These are phyloP conservation scores for Cyclospora cayetanensis DNA, from an alignment of 169 alveolate species.

Conservation along the genomic window DNA sequence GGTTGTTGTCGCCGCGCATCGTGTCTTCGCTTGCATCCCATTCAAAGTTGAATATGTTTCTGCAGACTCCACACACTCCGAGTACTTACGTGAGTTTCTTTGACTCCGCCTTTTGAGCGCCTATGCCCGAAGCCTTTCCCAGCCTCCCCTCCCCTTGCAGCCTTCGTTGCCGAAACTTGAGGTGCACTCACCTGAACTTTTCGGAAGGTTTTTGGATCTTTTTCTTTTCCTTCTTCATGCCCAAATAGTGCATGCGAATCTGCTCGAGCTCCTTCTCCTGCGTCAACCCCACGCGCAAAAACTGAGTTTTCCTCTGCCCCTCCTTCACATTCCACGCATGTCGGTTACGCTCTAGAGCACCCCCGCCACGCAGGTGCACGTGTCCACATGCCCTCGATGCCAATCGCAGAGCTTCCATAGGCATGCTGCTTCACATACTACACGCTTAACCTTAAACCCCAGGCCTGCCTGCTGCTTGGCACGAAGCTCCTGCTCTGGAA, in stretches of 20 bases:
- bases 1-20: slow-evolving; percentile 86
- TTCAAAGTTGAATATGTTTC: slow-evolving; percentile 86
- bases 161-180: no score
- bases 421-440: neutral
- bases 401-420: neutral
- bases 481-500: slow-evolving; percentile 66
- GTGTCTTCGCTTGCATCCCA: slow-evolving; percentile 93
- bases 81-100: neutral
- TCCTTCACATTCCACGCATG: neutral
- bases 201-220: slow-evolving; percentile 93
- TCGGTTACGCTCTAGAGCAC: neutral
- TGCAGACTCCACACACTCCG: neutral
- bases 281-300: neutral
- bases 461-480: slow-evolving; percentile 66
- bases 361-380: neutral
- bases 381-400: neutral
- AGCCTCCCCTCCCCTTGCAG: neutral
- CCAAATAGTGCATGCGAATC: slow-evolving; percentile 90
- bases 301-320: neutral
- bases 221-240: slow-evolving; percentile 86
- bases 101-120: neutral
- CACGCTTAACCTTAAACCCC: neutral
- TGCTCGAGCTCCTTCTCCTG: slow-evolving; percentile 88
- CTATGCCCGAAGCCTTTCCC: neutral
- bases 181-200: slow-evolving; percentile 88